Evolutionary conservation across 192 early-diverging fungal genomes (phyloP).

Genomic region (Coemansia aciculifera): DNA sequence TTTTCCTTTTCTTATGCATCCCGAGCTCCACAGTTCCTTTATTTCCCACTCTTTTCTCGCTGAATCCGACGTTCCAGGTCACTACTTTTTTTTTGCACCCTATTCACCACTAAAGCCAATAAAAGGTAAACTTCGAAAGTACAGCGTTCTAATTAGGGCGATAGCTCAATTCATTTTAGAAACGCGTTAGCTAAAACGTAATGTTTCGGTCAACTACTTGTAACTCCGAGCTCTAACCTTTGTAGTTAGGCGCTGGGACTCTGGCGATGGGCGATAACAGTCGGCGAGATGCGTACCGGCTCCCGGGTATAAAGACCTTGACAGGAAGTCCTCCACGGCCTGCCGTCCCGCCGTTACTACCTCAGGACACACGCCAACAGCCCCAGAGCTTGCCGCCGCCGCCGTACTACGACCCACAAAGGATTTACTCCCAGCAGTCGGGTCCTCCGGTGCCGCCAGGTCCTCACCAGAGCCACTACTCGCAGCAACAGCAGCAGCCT

Average conservation of each 20-base stretch:
- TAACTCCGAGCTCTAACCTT: background rate
- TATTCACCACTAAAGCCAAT: background rate
- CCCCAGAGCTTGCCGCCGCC: slow-evolving; percentile 9
- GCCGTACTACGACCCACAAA: slow-evolving; percentile 3
- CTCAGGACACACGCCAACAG: slow-evolving; percentile 3
- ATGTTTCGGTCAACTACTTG: background rate
- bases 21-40: background rate
- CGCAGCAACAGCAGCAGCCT: background rate
- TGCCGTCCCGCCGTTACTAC: background rate
- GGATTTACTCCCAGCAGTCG: slow-evolving; percentile 8
- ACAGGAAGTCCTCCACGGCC: slow-evolving; percentile 20
- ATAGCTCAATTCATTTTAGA: background rate
- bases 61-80: background rate
- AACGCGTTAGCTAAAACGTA: background rate
- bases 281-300: slow-evolving; percentile 29
- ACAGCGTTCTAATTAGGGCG: background rate
- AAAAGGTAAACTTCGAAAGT: background rate
- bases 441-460: background rate
- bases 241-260: background rate
- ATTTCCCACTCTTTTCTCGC: slow-evolving; percentile 1
- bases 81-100: slow-evolving; percentile 7
- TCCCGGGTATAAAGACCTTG: slow-evolving; percentile 43
- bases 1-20: background rate
- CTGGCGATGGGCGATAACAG: slow-evolving; percentile 32
- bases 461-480: background rate